Evolutionary conservation across 768 basidiomycete genomes (phyloP), one percentile per base, ranked within the genome.

Genomic region (Mycena latifolia): DNA sequence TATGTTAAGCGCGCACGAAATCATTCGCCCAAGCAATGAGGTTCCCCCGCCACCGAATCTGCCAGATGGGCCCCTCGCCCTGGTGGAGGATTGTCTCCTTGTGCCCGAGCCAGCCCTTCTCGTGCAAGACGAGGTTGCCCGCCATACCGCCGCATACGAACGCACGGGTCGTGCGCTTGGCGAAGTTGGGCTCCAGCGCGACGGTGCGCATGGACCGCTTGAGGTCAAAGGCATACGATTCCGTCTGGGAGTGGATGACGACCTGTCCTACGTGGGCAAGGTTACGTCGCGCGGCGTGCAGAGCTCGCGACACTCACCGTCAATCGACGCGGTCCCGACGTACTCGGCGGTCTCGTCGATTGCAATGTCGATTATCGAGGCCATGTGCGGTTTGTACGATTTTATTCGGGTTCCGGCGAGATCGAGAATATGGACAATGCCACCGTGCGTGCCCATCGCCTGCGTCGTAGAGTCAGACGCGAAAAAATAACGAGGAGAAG

Each of bases 11-110:
- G 11, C 89, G 73, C 67, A 95, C 95, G 46, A 89, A 71, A 75
- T 99, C 98, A 70, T 96, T 98, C 4, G 96, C 95, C 98, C 98
- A 99, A 0, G 95, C 96, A 69, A 98, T 95, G 31, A 98, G 81
- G 52, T 86, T 86, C 1, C 89, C 91, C 72, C 89, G 83, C 98
- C 98, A 99, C 62, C 91, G 86, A 12, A 91, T 88, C 55, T 90
- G 89, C 95, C 96, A 98, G 56, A 99, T 94, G 0, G 98, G 94
- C 14, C 97, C 98, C 78, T 99, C 98, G 5, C 92, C 93, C 6
- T 76, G 83, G 73, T 95, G 91, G 22, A 98, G 76, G 8, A 91
- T 77, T 0, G 91, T 93, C 76, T 97, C 96, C 73, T 94, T 98
- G 72, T 98, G 93, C 0, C 97, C 96, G 1, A 98, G 79, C 96